Evolutionary conservation across 805 yeast species (phyloP), one percentile per base, ranked within the genome.

Genomic region (Nakazawaea populi): DNA sequence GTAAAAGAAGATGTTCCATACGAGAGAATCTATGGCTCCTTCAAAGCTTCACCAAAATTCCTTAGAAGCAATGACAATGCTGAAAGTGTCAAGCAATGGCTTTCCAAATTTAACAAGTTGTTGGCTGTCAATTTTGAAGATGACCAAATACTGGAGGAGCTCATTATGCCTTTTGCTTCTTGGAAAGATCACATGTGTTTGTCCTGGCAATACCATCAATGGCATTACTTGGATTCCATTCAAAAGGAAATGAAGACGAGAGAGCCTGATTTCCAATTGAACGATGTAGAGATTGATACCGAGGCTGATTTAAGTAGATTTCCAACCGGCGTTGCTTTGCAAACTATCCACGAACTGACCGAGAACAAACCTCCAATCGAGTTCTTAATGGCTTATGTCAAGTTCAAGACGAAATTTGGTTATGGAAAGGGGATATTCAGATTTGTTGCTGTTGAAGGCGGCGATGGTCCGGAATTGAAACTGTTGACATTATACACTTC

Each of bases 111-210:
- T 43, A 55, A 58, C 35, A 14, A 11, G 29, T 35, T 35, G 8
- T 45, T 47, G 35, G 18, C n/a, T 12, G 7, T 7, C 7, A 12
- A 12, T 10, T 28, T 29, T 12, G 24, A 37, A 35, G 35, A 50
- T n/a, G 36, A 30, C 18, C 7, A 46, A 5, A 43, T 42, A 5
- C 47, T 66, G 46, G 64, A 58, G 42, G 52, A 58, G 47, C 55
- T 66, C 30, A 47, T 68, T 28, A 39, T 59, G 31, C 57, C 62
- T 5, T 66, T 67, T 51, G 58, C 65, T 1, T 52, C 63, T 37
- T 70, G 75, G 76, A 67, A 66, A 53, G 76, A 71, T 53, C 73
- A 70, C 53, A 56, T 68, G 36, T 54, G 64, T 14, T 56, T 70
- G 34, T 57, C 62, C 27, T 59, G 66, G 62, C 71, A 71, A 42